Conservation (phyloP, 768 basidiomycete species). For the Bullera alba region DNA sequence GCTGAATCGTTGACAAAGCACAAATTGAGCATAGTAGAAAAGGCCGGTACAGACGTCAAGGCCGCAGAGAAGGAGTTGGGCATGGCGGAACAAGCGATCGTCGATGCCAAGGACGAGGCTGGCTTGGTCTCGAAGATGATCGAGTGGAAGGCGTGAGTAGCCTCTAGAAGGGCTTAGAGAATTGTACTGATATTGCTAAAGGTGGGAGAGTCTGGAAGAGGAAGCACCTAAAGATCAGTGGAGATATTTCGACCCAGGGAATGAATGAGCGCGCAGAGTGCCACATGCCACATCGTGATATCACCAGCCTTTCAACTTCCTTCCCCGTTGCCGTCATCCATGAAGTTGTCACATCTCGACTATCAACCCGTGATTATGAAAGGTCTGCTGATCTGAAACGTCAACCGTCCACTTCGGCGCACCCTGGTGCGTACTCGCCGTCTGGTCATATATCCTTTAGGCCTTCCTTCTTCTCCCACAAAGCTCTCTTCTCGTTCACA, state of each 20-base stretch:
- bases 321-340: no score
- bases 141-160: conserved; percentile 91
- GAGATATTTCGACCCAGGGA: conserved; percentile 48
- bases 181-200: conserved; percentile 36
- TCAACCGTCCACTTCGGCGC: no score
- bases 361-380: no score
- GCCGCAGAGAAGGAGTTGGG: conserved; percentile 69
- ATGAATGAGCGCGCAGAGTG: no score
- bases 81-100: conserved; percentile 77
- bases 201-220: conserved; percentile 85
- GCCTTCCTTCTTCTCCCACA: no score
- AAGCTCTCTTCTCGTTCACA: no score
- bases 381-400: no score
- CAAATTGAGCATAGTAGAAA: conserved; percentile 67
- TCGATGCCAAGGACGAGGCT: conserved; percentile 75
- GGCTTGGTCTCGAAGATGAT: conserved; percentile 69
- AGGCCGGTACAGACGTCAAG: conserved; percentile 58
- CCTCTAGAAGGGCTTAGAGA: neutral
- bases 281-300: no score
- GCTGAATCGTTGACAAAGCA: conserved; percentile 55
- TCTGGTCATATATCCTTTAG: no score
- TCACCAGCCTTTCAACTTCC: no score
- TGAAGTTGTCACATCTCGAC: no score
- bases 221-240: conserved; percentile 76
- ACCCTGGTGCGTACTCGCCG: no score